Conservation (phyloP, 768 basidiomycete genomes). For the Termitomyces bulborhizus region DNA sequence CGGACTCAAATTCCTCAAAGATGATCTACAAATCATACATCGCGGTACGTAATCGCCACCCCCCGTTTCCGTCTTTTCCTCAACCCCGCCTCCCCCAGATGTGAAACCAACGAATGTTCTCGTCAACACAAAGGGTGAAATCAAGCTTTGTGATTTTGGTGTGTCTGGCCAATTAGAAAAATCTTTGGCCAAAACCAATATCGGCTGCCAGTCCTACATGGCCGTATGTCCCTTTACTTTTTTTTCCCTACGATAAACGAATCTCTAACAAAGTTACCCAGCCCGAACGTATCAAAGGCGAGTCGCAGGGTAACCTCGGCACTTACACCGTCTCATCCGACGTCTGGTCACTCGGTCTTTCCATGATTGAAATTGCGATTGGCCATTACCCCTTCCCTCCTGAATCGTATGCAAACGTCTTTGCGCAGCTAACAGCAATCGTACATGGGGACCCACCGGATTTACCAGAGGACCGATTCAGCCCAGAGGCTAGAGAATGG, state of each 20-base stretch:
- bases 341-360: slow-evolving; percentile 94
- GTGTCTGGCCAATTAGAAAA: slow-evolving; percentile 97
- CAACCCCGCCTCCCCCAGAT: slow-evolving; percentile 33
- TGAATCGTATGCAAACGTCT: slow-evolving; percentile 95
- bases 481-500: slow-evolving; percentile 72
- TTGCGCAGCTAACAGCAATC: slow-evolving; percentile 93
- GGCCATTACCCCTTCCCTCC: slow-evolving; percentile 95
- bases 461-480: slow-evolving; percentile 66
- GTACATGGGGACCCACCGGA: slow-evolving; percentile 91
- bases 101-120: slow-evolving; percentile 95
- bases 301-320: slow-evolving; percentile 77
- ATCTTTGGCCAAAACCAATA: slow-evolving; percentile 94
- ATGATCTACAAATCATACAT: slow-evolving; percentile 78
- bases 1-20: slow-evolving; percentile 93
- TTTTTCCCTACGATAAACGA: neutral
- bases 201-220: slow-evolving; percentile 99
- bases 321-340: slow-evolving; percentile 97
- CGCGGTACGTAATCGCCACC: slow-evolving; percentile 28
- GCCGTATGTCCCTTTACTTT: slow-evolving; percentile 52
- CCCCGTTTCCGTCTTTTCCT: too few species aligned
- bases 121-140: slow-evolving; percentile 78
- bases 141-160: slow-evolving; percentile 99
- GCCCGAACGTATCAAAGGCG: slow-evolving; percentile 96
- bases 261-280: slow-evolving; percentile 21
- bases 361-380: slow-evolving; percentile 88